A percentile compares a stretch with the other conserved stretches of the same genome.
phyloP scores from a whole-genome alignment of 1,284 basidiomycete genomes.

The Chondrostereum purpureum region DNA sequence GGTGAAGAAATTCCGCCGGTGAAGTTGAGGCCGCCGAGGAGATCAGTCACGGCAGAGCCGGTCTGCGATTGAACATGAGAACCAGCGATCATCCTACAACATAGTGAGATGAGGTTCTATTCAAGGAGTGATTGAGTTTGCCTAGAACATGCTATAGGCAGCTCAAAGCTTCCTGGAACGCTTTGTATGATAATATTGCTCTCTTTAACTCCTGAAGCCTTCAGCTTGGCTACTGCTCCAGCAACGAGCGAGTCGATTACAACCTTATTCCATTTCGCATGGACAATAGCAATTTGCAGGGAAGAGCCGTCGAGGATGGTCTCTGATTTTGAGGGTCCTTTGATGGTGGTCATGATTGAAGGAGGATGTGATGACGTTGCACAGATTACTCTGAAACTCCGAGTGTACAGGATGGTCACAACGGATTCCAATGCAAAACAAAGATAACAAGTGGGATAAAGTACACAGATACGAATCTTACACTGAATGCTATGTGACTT shows the following conservation, averaged over 20 bases:
- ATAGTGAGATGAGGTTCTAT: conserved; percentile 1
- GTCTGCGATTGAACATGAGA: conserved; percentile 68
- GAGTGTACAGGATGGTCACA: too few species aligned
- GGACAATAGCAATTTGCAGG: conserved; percentile 84
- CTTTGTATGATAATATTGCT: conserved; percentile 87
- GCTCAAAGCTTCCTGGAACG: conserved; percentile 91
- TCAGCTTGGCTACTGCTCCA: conserved; percentile 74
- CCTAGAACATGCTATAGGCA: conserved; percentile 82
- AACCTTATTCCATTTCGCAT: conserved; percentile 87
- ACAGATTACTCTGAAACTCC: too few species aligned
- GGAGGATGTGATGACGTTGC: not conserved
- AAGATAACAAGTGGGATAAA: too few species aligned
- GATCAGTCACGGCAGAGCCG: conserved; percentile 65
- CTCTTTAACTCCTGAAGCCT: conserved; percentile 81
- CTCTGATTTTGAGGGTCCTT: conserved; percentile 64
- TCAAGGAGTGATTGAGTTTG: conserved; percentile 23
- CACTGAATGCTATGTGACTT: too few species aligned
- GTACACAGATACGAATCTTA: too few species aligned
- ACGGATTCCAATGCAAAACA: too few species aligned
- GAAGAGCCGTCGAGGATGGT: conserved; percentile 69
- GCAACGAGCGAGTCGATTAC: conserved; percentile 81
- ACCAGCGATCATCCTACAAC: conserved; percentile 70
- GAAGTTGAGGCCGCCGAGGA: conserved; percentile 68
- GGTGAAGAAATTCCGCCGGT: conserved; percentile 24
- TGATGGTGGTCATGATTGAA: conserved; percentile 56